Evolutionary conservation across 352 stramenopile species (phyloP).

Genomic region (Pythium guiyangense): DNA sequence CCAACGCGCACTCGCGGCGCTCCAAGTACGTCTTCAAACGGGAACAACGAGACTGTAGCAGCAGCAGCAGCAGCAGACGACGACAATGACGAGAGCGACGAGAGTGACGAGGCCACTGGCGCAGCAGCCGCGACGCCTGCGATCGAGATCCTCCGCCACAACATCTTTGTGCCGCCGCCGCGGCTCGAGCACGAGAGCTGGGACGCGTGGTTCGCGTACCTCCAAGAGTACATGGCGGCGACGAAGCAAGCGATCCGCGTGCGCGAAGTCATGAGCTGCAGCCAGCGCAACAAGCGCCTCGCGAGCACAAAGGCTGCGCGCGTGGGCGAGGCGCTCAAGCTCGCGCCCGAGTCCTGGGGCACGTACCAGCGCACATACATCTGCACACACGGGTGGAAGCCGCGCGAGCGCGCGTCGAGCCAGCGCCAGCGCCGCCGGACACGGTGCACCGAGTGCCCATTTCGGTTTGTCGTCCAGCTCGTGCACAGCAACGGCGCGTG

Average conservation of each 20-base stretch:
- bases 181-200: background rate
- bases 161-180: background rate
- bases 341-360: background rate
- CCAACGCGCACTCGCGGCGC: no score
- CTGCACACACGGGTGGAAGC: background rate
- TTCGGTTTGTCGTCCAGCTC: background rate
- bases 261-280: constrained; percentile 10
- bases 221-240: background rate
- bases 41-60: no score
- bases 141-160: background rate
- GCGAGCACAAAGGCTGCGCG: background rate
- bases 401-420: background rate
- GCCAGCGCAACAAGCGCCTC: background rate
- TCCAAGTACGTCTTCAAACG: no score
- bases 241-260: background rate
- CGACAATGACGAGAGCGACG: no score
- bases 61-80: no score
- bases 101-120: no score
- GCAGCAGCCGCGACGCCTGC: no score
- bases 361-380: background rate
- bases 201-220: background rate
- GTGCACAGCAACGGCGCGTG: background rate
- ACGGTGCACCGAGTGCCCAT: background rate
- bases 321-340: background rate
- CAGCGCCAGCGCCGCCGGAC: background rate